Conservation (phyloP, 768 basidiomycete species). For the Exidia glandulosa region DNA sequence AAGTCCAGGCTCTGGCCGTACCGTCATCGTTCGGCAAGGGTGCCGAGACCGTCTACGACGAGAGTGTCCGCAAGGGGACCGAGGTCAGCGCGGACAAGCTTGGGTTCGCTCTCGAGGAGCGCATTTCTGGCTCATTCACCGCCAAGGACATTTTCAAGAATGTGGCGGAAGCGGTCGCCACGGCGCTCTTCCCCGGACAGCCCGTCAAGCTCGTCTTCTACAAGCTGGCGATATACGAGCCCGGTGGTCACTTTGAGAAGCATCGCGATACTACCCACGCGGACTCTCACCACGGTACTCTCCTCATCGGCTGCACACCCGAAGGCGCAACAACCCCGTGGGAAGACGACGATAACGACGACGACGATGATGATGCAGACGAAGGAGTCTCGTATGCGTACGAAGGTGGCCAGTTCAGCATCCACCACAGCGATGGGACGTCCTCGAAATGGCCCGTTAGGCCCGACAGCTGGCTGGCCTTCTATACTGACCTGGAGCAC, state of each 20-base stretch:
- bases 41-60: background rate
- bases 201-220: conserved; percentile 13
- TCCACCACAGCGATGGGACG: background rate
- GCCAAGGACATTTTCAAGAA: background rate
- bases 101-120: background rate
- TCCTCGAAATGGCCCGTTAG: background rate
- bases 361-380: conserved; percentile 1
- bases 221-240: conserved; percentile 23
- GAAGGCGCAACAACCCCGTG: no score
- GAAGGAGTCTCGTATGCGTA: background rate
- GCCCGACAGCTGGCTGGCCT: conserved; percentile 17
- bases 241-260: conserved; percentile 16
- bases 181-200: background rate
- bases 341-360: background rate
- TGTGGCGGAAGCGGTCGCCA: background rate
- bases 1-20: background rate
- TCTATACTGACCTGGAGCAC: conserved; percentile 22
- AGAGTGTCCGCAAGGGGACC: background rate
- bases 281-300: conserved; percentile 19
- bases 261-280: conserved; percentile 20
- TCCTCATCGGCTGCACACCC: conserved; percentile 23
- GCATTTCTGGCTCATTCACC: background rate
- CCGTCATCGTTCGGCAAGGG: background rate
- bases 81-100: background rate
- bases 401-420: background rate